These are phyloP conservation scores for Leucocoprinus leucothites DNA, from an alignment of 768 basidiomycete species.

Conservation along the genomic window DNA sequence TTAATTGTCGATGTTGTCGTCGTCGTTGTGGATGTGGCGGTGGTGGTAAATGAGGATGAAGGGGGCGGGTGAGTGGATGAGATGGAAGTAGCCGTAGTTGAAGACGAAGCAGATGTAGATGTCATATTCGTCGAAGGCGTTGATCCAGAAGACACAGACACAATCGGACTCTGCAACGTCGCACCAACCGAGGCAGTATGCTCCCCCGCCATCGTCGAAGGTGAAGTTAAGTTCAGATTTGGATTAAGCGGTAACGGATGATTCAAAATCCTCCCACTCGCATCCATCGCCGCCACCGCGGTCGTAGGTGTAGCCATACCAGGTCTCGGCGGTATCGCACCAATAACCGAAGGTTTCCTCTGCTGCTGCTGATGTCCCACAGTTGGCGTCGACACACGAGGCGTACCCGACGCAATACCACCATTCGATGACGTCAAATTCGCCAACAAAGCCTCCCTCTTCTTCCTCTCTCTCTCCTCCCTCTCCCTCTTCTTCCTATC, in stretches of 20 bases:
- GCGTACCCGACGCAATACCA: slow-evolving; percentile 8
- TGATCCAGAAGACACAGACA: too few species aligned
- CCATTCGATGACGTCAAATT: background rate
- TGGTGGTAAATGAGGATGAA: background rate
- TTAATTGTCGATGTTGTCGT: background rate
- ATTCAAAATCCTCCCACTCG: slow-evolving; percentile 7
- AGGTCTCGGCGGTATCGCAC: slow-evolving; percentile 4
- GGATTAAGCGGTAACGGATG: slow-evolving; percentile 17
- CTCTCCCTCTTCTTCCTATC: slow-evolving; percentile 45
- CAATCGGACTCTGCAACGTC: too few species aligned
- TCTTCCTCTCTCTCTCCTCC: slow-evolving; percentile 39
- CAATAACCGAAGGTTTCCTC: background rate
- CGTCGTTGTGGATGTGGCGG: background rate
- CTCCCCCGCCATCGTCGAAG: too few species aligned
- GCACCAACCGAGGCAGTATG: too few species aligned
- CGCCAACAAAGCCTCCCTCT: slow-evolving; percentile 18
- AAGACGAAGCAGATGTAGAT: background rate
- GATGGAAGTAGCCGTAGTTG: background rate
- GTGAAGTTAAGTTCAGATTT: slow-evolving; percentile 13
- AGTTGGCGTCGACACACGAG: background rate
- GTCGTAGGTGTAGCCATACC: background rate
- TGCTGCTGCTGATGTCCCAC: background rate
- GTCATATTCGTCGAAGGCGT: too few species aligned
- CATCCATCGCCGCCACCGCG: too few species aligned
- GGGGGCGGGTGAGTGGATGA: background rate